These are phyloP conservation scores for Alternaria alternata DNA, from an alignment of 2,329 filamentous ascomycete genomes.

Conservation along the genomic window DNA sequence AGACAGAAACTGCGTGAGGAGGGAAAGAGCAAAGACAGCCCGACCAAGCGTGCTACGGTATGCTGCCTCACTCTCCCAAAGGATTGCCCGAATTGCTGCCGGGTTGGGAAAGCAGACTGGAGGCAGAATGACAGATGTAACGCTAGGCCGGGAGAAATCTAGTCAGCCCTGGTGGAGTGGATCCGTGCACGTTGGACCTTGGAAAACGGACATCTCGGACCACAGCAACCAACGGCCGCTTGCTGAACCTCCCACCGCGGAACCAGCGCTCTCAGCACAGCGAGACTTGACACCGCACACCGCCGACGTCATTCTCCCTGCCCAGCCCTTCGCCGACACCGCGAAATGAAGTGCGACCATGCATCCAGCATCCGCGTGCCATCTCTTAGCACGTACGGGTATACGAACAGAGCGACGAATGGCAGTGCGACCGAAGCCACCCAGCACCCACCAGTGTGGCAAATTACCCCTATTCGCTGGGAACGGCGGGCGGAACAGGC, in stretches of 20 bases:
- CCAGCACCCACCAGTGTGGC: constrained; percentile 12
- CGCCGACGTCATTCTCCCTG: constrained; percentile 3
- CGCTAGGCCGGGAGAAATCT: background rate
- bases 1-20: background rate
- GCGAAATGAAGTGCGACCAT: constrained; percentile 5
- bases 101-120: constrained; percentile 1
- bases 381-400: constrained; percentile 8
- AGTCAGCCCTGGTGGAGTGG: background rate
- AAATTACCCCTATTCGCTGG: constrained; percentile 20
- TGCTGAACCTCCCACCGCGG: background rate
- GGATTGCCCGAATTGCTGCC: constrained; percentile 5
- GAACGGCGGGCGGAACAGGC: constrained; percentile 8
- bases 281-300: background rate
- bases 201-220: background rate
- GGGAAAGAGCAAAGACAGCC: background rate
- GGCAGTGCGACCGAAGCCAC: constrained; percentile 11
- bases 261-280: background rate
- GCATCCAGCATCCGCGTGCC: constrained; percentile 1
- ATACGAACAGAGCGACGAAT: constrained; percentile 10
- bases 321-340: background rate
- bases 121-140: background rate
- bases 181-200: background rate
- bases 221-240: background rate
- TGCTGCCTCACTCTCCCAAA: constrained; percentile 2
- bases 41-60: background rate